phyloP scores from a whole-genome alignment of 1,284 basidiomycete genomes.

The Sutorius eximius region DNA sequence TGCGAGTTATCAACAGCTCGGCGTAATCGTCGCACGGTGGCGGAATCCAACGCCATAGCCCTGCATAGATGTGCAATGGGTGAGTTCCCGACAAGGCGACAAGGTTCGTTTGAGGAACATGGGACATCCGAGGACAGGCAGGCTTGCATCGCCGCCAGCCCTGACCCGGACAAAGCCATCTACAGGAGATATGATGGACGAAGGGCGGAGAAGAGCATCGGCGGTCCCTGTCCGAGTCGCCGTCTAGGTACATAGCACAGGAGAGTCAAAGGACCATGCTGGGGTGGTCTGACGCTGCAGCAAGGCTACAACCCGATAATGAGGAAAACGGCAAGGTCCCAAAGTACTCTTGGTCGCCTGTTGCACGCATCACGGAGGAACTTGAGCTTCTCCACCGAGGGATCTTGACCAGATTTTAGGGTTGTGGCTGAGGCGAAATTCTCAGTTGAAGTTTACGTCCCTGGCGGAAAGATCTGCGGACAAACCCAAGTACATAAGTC shows the following conservation, averaged over 20 bases:
- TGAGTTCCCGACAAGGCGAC: not conserved
- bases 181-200: too few relatives aligned
- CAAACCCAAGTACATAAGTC: too few relatives aligned
- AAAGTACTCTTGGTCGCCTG: not conserved
- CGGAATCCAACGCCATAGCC: not conserved
- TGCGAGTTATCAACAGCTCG: not conserved
- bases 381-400: too few relatives aligned
- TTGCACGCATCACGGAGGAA: too few relatives aligned
- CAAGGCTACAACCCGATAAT: too few relatives aligned
- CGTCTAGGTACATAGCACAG: not conserved
- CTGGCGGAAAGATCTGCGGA: not conserved
- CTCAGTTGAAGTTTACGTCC: too few relatives aligned
- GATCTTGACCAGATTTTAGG: too few relatives aligned
- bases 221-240: not conserved
- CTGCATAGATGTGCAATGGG: not conserved
- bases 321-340: not conserved
- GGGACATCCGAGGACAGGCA: not conserved
- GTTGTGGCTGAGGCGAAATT: too few relatives aligned
- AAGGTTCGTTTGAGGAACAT: not conserved
- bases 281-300: not conserved
- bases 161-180: not conserved
- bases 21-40: not conserved
- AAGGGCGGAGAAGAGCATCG: not conserved
- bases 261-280: not conserved
- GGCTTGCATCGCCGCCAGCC: not conserved